These are phyloP conservation scores for Choanephora cucurbitarum DNA, from an alignment of 371 early-diverging fungal genomes.

Conservation along the genomic window DNA sequence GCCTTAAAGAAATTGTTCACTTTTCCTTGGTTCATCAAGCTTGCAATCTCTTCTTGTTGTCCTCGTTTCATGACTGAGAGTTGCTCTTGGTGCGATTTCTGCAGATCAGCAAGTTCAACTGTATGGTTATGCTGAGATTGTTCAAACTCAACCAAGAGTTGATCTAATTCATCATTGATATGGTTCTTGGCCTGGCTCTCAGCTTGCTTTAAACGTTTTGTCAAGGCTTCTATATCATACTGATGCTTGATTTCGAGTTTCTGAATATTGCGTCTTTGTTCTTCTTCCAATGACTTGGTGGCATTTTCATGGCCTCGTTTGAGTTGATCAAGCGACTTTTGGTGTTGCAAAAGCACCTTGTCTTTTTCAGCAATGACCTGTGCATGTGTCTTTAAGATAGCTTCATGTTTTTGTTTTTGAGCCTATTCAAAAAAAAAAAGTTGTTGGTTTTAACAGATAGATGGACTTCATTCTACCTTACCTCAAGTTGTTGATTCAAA, in stretches of 20 bases:
- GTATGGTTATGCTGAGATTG: constrained; percentile 52
- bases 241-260: constrained; percentile 33
- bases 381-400: constrained; percentile 41
- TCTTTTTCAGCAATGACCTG: constrained; percentile 51
- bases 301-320: constrained; percentile 35
- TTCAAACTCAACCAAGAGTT: constrained; percentile 49
- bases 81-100: constrained; percentile 43
- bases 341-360: constrained; percentile 28
- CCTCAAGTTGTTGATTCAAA: constrained; percentile 46
- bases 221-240: constrained; percentile 24
- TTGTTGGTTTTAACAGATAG: neutral
- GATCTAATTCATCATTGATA: constrained; percentile 48
- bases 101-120: constrained; percentile 36
- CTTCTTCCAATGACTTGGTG: constrained; percentile 34
- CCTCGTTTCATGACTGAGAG: constrained; percentile 37
- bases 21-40: constrained; percentile 6
- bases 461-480: constrained; percentile 9
- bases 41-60: constrained; percentile 18
- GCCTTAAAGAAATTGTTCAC: neutral
- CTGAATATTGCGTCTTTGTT: constrained; percentile 30
- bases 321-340: constrained; percentile 39
- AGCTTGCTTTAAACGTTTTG: constrained; percentile 31
- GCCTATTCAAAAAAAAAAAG: constrained; percentile 23
- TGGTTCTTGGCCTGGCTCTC: constrained; percentile 41
- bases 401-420: constrained; percentile 50